Evolutionary conservation across 2,329 filamentous ascomycete genomes (phyloP).

Genomic region (Zymoseptoria tritici): DNA sequence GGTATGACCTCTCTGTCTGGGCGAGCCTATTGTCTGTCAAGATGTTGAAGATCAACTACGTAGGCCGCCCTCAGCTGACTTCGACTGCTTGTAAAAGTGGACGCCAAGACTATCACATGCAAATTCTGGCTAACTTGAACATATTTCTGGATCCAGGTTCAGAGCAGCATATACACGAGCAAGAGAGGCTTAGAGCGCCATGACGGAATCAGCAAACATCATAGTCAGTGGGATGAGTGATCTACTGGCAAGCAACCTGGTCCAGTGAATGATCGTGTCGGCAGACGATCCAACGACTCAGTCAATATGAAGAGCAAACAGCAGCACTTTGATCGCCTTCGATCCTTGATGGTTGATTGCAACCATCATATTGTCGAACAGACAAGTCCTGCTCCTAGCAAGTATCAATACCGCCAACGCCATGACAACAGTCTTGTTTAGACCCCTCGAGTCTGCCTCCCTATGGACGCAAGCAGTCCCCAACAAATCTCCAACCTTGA

Average conservation of each 20-base stretch:
- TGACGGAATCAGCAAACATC: background rate
- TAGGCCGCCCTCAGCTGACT: too few relatives aligned
- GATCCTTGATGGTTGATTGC: background rate
- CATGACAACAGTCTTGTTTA: background rate
- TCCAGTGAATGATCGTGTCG: background rate
- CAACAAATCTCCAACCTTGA: slow-evolving; percentile 11
- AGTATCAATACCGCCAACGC: background rate
- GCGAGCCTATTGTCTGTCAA: too few relatives aligned
- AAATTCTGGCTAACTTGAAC: too few relatives aligned
- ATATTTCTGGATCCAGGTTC: too few relatives aligned
- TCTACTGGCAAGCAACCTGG: background rate
- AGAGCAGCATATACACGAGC: too few relatives aligned
- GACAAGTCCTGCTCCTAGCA: background rate
- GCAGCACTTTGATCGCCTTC: background rate
- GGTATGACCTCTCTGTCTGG: too few relatives aligned
- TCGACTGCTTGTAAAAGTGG: too few relatives aligned
- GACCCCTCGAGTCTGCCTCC: background rate
- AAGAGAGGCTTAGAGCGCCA: too few relatives aligned
- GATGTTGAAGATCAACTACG: too few relatives aligned
- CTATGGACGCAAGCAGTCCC: slow-evolving; percentile 5
- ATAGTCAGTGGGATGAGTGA: background rate
- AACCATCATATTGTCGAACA: background rate
- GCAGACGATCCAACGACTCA: background rate
- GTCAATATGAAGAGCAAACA: background rate
- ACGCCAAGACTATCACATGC: too few relatives aligned